A percentile compares a stretch with the other conserved stretches of the same genome.
These are phyloP conservation scores for Talaromyces sp. DNA, from an alignment of 2,329 filamentous ascomycete genomes.

Conservation along the genomic window DNA sequence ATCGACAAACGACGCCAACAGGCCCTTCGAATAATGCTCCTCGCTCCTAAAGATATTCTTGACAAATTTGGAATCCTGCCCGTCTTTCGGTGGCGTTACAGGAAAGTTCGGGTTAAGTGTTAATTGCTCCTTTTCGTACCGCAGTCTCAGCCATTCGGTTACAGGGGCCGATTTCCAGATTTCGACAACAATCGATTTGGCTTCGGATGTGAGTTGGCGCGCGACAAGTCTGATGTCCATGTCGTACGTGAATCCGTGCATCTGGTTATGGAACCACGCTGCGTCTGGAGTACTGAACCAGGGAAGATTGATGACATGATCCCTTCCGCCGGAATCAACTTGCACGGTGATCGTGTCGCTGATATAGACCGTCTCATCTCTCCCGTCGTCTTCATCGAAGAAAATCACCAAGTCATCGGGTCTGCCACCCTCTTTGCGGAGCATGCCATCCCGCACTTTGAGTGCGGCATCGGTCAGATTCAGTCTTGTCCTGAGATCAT, in stretches of 20 bases:
- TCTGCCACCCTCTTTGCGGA: neutral
- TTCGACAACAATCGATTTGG: neutral
- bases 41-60: neutral
- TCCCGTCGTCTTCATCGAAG: neutral
- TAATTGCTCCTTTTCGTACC: neutral
- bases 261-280: conserved; percentile 11
- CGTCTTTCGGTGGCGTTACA: neutral
- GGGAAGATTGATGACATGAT: conserved; percentile 16
- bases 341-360: neutral
- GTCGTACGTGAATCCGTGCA: conserved; percentile 10
- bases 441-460: neutral
- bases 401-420: neutral
- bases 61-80: neutral
- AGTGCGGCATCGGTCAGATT: conserved; percentile 11
- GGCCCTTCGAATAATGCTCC: neutral
- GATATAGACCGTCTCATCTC: conserved; percentile 2
- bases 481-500: neutral
- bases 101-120: neutral
- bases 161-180: conserved; percentile 15
- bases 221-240: conserved; percentile 6
- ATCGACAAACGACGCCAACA: conserved; percentile 6
- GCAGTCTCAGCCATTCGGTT: neutral
- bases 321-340: neutral
- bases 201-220: neutral
- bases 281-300: conserved; percentile 15